Evolutionary conservation across 805 yeast genomes (phyloP), one percentile per base, ranked within the genome.

Genomic region (Suhomyces sp.): DNA sequence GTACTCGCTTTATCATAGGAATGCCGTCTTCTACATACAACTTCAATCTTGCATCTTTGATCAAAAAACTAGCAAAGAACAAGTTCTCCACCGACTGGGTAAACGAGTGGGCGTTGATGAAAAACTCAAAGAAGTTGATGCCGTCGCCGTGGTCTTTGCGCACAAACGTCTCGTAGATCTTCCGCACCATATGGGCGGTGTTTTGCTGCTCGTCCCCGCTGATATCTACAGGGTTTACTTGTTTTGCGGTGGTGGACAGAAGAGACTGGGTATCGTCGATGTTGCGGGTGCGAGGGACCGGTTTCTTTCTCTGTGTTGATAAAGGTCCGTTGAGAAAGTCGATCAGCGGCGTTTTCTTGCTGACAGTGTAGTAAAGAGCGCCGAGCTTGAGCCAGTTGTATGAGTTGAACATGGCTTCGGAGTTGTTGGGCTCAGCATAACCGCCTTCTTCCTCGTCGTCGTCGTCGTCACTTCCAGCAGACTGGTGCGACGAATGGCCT

Each of bases 51-150:
- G 88, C 91, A 60, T 89, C 96, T 60, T 85, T 81, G 2, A 90
- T 81, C 45, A 93, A 70, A 61, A 92, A 91, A 64, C 96, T 87
- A 0, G 89, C 79, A 62, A 85, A 88, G 61, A 92, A 92, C 60
- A 93, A 69, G 63, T 90, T 90, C 66, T 93, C 97, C 2, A 92
- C 85, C 1, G 91, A 81, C 64, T 86, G 91, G 0, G 87, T 75
- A 67, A 86, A 92, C 6, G 93, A 86, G 13, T 70, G 56, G 0
- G 97, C 97, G 64, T 93, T 85, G 17, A 92, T 73, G 48, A 89
- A 80, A 59, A 88, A 85, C 55, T 77, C 73, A 62, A 82, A 89
- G 46, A 91, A 72, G 51, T 82, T 82, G 7, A 90, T 74, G 7
- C 74, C 75, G 0, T 70, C 71, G 2, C 48, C 58, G 1, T 50